Percentiles rank a stretch among this genome's conserved stretches.
phyloP scores from a whole-genome alignment of 768 basidiomycete genomes.

The Termitomyces sp. region DNA sequence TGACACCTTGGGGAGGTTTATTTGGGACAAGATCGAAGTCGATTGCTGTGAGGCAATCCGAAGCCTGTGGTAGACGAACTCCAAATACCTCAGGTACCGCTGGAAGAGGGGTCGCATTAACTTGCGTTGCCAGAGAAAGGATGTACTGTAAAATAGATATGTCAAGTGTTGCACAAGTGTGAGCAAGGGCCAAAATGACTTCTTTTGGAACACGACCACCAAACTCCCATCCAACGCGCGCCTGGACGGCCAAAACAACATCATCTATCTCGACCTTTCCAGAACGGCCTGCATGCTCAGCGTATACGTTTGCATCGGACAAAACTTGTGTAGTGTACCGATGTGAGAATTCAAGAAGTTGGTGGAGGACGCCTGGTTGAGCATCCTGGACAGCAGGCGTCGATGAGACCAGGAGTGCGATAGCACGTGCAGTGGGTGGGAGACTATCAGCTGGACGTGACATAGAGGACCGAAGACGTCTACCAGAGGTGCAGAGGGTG shows the following conservation, averaged over 20 bases:
- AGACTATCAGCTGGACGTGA: constrained; percentile 57
- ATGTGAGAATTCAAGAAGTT: constrained; percentile 82
- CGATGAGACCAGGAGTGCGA: constrained; percentile 77
- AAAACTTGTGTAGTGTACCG: constrained; percentile 80
- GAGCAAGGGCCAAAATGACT: constrained; percentile 34
- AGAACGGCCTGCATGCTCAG: constrained; percentile 75
- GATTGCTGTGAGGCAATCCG: constrained; percentile 71
- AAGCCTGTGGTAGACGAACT: constrained; percentile 64
- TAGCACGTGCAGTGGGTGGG: constrained; percentile 80
- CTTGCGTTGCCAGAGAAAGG: constrained; percentile 75
- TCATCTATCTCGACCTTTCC: constrained; percentile 85
- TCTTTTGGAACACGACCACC: constrained; percentile 87
- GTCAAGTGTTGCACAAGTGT: not conserved
- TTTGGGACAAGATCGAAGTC: constrained; percentile 87
- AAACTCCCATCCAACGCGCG: constrained; percentile 90
- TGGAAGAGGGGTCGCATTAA: constrained; percentile 75
- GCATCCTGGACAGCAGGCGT: constrained; percentile 82
- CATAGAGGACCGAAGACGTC: constrained; percentile 18
- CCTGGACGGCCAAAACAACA: constrained; percentile 74
- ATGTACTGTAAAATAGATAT: constrained; percentile 46
- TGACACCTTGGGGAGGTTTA: constrained; percentile 72
- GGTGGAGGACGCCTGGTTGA: constrained; percentile 81
- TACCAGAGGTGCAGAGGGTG: not conserved
- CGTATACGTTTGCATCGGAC: constrained; percentile 81
- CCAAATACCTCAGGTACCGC: constrained; percentile 87